phyloP scores from a whole-genome alignment of 176 grass and related monocot species.

The Otatea glauca region DNA sequence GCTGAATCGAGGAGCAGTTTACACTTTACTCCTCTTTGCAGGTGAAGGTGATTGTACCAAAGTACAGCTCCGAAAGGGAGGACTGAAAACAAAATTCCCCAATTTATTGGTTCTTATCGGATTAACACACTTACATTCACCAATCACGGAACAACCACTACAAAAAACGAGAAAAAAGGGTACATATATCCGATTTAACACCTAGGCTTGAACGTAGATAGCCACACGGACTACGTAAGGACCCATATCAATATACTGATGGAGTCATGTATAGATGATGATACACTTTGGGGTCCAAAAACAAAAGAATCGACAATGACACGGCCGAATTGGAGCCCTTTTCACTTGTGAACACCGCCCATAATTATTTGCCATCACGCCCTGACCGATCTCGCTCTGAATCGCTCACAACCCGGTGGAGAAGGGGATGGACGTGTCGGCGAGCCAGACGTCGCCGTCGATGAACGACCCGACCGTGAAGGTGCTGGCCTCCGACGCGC shows the following conservation, averaged over 20 bases:
- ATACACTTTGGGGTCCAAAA: background rate
- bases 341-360: background rate
- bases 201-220: too few relatives aligned
- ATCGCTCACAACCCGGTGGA: conserved; percentile 47
- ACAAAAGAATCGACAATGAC: conserved; percentile 2
- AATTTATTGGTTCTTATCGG: background rate
- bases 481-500: conserved; percentile 46
- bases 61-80: background rate
- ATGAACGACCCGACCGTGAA: conserved; percentile 76
- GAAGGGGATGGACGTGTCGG: conserved; percentile 62
- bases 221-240: background rate
- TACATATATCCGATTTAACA: too few relatives aligned
- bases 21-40: too few relatives aligned
- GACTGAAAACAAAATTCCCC: background rate
- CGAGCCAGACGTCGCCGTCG: conserved; percentile 71
- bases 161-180: too few relatives aligned
- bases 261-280: background rate
- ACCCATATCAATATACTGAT: background rate
- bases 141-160: too few relatives aligned
- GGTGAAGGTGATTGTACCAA: background rate
- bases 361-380: background rate
- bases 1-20: too few relatives aligned
- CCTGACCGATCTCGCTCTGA: background rate
- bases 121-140: too few relatives aligned
- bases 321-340: background rate